Conservation (phyloP, 805 yeast genomes). For the Teunomyces pallodes region DNA sequence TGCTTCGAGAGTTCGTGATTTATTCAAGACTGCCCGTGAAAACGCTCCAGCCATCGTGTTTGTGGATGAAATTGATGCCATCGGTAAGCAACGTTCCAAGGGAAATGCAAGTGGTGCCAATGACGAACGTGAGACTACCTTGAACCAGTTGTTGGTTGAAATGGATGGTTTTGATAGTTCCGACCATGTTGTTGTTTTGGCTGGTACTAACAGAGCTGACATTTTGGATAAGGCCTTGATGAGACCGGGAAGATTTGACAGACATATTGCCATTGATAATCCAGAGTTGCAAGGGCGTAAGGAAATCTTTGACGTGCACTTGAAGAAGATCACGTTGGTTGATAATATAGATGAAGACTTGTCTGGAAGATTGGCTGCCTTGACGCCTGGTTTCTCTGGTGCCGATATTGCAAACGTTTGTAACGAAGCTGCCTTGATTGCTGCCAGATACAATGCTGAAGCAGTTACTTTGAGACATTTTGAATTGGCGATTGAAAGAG, state of each 20-base stretch:
- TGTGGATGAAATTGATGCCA: conserved; percentile 99
- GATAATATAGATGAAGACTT: conserved; percentile 46
- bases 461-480: conserved; percentile 75
- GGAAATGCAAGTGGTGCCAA: conserved; percentile 78
- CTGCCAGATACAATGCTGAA: conserved; percentile 79
- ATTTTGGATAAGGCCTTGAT: conserved; percentile 87
- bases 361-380: conserved; percentile 86
- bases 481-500: conserved; percentile 96
- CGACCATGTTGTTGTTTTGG: conserved; percentile 94
- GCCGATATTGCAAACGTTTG: conserved; percentile 98
- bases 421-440: conserved; percentile 96
- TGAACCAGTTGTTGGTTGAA: conserved; percentile 93
- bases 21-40: conserved; percentile 88
- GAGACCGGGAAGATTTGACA: conserved; percentile 97
- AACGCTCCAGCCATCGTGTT: conserved; percentile 95
- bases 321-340: conserved; percentile 64
- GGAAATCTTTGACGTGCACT: conserved; percentile 85
- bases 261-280: conserved; percentile 86
- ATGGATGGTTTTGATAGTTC: conserved; percentile 95
- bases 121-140: conserved; percentile 95
- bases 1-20: conserved; percentile 95
- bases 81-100: conserved; percentile 85
- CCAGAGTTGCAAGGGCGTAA: conserved; percentile 96
- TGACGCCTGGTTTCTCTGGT: conserved; percentile 98
- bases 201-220: conserved; percentile 96